Evolutionary conservation across 345 rosid genomes (phyloP), one percentile per base, ranked within the genome.

Genomic region (Linum lewisii): DNA sequence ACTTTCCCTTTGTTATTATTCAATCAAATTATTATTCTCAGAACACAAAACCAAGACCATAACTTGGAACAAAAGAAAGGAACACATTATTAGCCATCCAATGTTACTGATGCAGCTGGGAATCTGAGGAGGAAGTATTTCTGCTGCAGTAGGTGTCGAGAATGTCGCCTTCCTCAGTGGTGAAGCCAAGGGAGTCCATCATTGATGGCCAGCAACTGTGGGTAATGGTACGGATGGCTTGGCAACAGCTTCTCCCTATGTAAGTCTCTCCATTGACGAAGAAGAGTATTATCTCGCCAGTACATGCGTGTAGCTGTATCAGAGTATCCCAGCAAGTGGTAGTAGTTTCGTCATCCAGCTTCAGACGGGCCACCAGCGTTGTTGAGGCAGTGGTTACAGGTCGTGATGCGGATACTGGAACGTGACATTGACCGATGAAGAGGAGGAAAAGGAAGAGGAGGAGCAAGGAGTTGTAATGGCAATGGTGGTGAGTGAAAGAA

Each of bases 211-310:
- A 57, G 60, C 60, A 57, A 5, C 19, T 44, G 6, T 26, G 10
- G n/a, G 37, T 29, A 6, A 57, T 57, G 7, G 44, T 32, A 19
- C 60, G 60, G 20, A 32, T 57, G 8, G 60, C 60, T 10, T 2
- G 21, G 44, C 60, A 57, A 34, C 60, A 57, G 15, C 44, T 11
- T 2, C 29, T 34, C 13, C 60, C 60, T 0, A 57, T 15, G 44
- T 57, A 32, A 18, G 45, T 57, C 44, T 57, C 60, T 15, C 60
- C 60, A 14, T 57, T 57, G 60, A 57, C 42, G 22, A 57, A 57
- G 44, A 57, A 32, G 10, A 57, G 60, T n/a, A 57, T 57, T 34
- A 57, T 32, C 60, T 57, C 60, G 4, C 44, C 60, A 0, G 60
- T 57, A 45, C 60, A 57, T 7, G 38, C 60, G 29, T 57, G 60